Base-by-base conservation (phyloP, 2,329 filamentous ascomycete genomes). In the Aspergillus neoniger region DNA sequence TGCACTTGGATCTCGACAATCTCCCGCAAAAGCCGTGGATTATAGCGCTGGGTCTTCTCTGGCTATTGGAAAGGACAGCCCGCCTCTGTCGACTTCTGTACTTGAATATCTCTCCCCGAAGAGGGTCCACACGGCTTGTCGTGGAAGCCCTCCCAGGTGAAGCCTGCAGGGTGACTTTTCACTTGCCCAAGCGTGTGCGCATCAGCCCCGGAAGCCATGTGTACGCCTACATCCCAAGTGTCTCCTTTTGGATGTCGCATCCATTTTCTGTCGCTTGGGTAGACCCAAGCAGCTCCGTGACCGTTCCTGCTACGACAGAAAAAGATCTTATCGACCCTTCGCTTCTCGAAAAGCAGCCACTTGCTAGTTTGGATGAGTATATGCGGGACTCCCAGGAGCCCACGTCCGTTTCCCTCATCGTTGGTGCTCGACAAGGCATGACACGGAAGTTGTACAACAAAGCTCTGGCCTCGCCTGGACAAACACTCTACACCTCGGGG, bases 371-470 rank as follows among this genome's bases (percentile, higher is more conserved):
- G 9, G 70, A 73, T 38, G 57, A 67, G 25, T 69, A 63, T 60
- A 60, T 67, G 58, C 55, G 69, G 39, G 61, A 60, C 57, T 60
- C 39, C 23, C 61, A 69, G 36, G 61, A 70, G 67, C 69, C 67
- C 56, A 79, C 77, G 7, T 69, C 70, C 55, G 79, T 88, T 66
- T 84, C 83, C 38, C 80, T 89, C 56, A 80, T 89, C 67, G 80
- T 86, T 70, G 79, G 82, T 60, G 85, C 84, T 44, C 82, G 83
- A n/a, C 83, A 84, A n/a, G 86, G 86, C 63, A 84, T 89, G 78
- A 89, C 86, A 17, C 79, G 82, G 57, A 80, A 82, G 55, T 80
- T 89, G 44, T 87, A 85, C 79, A 80, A 88, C 63, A 77, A 77
- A 55, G 85, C 86, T 17, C 73, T 77, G 64, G 74, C 78, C 10